Conservation (phyloP, 768 basidiomycete genomes). For the Cystofilobasidium capitatum region DNA sequence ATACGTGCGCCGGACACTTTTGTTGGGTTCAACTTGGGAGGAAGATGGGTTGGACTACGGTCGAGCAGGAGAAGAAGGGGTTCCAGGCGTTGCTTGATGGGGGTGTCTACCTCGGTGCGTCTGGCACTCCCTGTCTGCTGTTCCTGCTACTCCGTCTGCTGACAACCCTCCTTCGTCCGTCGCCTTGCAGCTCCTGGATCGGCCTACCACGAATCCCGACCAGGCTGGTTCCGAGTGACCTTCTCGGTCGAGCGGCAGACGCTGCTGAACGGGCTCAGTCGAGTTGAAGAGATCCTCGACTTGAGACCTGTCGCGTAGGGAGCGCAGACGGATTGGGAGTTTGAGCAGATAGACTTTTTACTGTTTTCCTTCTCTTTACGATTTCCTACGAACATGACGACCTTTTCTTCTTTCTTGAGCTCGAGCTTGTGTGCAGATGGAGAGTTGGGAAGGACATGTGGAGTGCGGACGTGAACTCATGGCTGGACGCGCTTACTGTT, state of each 20-base stretch:
- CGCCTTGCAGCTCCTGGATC: slow-evolving; percentile 34
- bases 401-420: no score
- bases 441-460: no score
- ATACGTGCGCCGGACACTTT: slow-evolving; percentile 37
- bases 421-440: no score
- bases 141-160: background rate
- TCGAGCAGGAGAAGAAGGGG: slow-evolving; percentile 33
- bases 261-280: slow-evolving; percentile 33
- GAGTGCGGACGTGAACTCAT: no score
- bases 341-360: no score
- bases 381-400: no score
- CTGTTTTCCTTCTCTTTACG: no score
- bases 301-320: no score
- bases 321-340: no score
- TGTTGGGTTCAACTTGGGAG: slow-evolving; percentile 37
- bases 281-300: slow-evolving; percentile 30
- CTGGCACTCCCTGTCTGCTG: background rate
- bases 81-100: slow-evolving; percentile 36
- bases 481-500: no score
- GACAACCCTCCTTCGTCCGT: background rate
- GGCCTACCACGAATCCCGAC: slow-evolving; percentile 33
- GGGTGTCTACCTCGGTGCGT: slow-evolving; percentile 37
- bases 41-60: slow-evolving; percentile 31
- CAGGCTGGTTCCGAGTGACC: slow-evolving; percentile 36
- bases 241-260: slow-evolving; percentile 34